These are phyloP conservation scores for Chimonanthus salicifolius DNA, from an alignment of 164 flowering plant species.

Conservation along the genomic window DNA sequence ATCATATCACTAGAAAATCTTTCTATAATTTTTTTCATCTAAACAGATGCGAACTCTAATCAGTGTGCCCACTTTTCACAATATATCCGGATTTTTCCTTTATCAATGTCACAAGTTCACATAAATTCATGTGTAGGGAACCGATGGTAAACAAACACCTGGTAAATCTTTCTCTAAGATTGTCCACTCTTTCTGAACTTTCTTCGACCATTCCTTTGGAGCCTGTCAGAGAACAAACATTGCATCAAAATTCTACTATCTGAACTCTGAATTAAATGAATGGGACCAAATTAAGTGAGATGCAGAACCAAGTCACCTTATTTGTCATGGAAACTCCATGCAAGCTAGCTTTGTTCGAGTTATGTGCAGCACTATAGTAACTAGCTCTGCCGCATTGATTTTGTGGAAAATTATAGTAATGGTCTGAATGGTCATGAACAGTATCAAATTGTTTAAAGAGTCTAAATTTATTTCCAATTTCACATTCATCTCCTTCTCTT, in stretches of 20 bases:
- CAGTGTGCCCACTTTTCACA: too few relatives aligned
- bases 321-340: slow-evolving; percentile 18
- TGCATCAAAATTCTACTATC: background rate
- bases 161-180: slow-evolving; percentile 68
- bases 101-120: too few relatives aligned
- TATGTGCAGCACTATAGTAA: too few relatives aligned
- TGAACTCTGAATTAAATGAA: background rate
- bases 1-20: background rate
- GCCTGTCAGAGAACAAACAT: slow-evolving; percentile 1
- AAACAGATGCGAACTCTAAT: too few relatives aligned
- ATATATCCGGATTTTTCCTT: too few relatives aligned
- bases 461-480: slow-evolving; percentile 30
- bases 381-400: too few relatives aligned
- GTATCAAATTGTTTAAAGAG: slow-evolving; percentile 62
- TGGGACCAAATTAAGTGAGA: background rate
- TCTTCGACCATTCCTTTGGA: slow-evolving; percentile 43
- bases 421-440: slow-evolving; percentile 65
- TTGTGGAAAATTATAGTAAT: slow-evolving; percentile 27
- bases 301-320: slow-evolving; percentile 29
- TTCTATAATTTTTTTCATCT: background rate
- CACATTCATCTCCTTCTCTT: slow-evolving; percentile 23
- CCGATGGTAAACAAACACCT: slow-evolving; percentile 25
- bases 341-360: background rate
- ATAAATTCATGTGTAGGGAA: too few relatives aligned
- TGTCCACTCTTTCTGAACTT: slow-evolving; percentile 74